phyloP scores from a whole-genome alignment of 2,329 filamentous ascomycete species.

The Fusarium brachygibbosum region DNA sequence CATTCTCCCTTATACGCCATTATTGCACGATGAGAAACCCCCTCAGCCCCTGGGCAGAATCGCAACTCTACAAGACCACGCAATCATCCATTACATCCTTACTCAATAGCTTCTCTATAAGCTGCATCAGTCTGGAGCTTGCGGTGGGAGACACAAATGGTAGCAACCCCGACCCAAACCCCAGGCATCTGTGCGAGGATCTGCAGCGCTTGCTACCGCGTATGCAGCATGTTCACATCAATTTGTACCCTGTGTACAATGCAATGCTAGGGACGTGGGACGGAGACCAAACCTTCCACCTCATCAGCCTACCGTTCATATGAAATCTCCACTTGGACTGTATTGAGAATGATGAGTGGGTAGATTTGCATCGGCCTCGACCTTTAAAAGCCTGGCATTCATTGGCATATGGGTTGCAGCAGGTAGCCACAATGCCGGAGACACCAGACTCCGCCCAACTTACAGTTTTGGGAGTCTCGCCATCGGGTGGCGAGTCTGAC shows the following conservation, averaged over 20 bases:
- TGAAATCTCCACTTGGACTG: background rate
- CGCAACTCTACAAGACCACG: background rate
- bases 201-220: background rate
- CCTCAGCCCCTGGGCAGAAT: too few species aligned
- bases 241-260: conserved; percentile 1
- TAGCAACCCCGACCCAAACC: too few species aligned
- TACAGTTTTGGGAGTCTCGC: background rate
- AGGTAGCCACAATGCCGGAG: too few species aligned
- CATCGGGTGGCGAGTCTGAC: background rate
- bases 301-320: background rate
- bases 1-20: conserved; percentile 1
- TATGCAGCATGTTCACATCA: conserved; percentile 11
- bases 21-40: background rate
- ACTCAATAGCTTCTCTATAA: background rate
- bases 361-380: too few species aligned
- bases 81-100: background rate
- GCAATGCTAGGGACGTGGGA: conserved; percentile 8
- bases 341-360: fast-evolving
- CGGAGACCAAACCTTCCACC: background rate
- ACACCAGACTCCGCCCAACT: background rate
- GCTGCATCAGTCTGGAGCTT: conserved; percentile 10
- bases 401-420: too few species aligned
- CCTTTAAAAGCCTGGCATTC: too few species aligned
- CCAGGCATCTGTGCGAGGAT: conserved; percentile 3
- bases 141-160: background rate